Evolutionary conservation across 805 yeast genomes (phyloP), one percentile per base, ranked within the genome.

Genomic region (Metschnikowia rubicola): DNA sequence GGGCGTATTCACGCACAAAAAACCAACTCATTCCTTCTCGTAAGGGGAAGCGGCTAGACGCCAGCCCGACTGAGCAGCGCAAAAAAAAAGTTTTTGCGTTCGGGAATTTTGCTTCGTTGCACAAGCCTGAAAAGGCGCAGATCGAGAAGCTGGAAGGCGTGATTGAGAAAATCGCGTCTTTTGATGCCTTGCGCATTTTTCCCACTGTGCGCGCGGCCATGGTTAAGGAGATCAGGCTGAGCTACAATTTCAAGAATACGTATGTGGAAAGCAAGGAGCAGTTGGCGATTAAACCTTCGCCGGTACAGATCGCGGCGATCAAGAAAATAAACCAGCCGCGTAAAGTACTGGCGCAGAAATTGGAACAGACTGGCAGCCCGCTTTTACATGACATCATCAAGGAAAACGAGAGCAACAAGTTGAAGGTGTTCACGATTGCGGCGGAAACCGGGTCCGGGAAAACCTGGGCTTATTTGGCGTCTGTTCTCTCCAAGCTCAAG

Each of bases 361-460:
- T 58, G 17, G 65, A 63, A 8, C 67, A 73, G 32, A 56, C 56
- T 11, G 65, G 67, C 10, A 53, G 56, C 13, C 57, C 57, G 3
- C 62, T 70, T 28, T 50, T 57, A 31, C 51, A 60, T 6, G 67
- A 64, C 29, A 55, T 68, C 46, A 57, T 61, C 39, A 48, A 55
- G 35, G 58, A 59, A 11, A 68, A 71, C 46, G 70, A 65, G 47
- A 43, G 40, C 19, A 64, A 60, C 28, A 62, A 60, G 48, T 57
- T 82, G 41, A 81, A 82, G 54, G 77, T 84, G 0, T 88, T 80
- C 70, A 80, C 94, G 2, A 65, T 92, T 45, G 97, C 98, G 0
- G 96, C 97, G 3, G 98, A 94, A 63, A 92, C 99, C 0, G 99
- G 99, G 0, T 86, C 96, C 0, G 99, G 99, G 8, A 92, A 92